A percentile compares a stretch with the other conserved stretches of the same genome.
phyloP scores from a whole-genome alignment of 192 early-diverging fungal species.

The Coemansia sp. region DNA sequence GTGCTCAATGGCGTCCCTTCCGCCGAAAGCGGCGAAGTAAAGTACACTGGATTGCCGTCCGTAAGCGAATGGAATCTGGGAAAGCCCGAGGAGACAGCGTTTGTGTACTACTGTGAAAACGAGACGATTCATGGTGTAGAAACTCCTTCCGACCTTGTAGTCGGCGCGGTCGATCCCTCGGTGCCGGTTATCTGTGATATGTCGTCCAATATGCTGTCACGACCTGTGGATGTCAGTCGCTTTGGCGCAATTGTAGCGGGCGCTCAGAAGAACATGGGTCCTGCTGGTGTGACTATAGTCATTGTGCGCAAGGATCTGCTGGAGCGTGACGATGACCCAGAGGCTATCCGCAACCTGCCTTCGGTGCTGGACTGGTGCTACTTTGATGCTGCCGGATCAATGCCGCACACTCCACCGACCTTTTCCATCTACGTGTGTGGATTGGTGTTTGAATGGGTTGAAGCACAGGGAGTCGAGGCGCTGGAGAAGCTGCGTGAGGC shows the following conservation, averaged over 20 bases:
- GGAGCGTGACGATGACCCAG: conserved; percentile 50
- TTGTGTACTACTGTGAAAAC: conserved; percentile 96
- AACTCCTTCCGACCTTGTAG: conserved; percentile 53
- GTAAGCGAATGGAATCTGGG: conserved; percentile 66
- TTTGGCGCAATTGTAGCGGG: conserved; percentile 91
- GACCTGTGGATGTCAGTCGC: conserved; percentile 73
- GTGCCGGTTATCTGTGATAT: conserved; percentile 91
- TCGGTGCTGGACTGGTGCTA: conserved; percentile 87
- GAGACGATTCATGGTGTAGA: conserved; percentile 98
- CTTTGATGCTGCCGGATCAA: conserved; percentile 72
- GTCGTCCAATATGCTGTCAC: conserved; percentile 81
- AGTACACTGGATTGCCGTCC: conserved; percentile 57
- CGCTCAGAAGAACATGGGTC: conserved; percentile 95
- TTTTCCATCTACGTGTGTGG: conserved; percentile 89
- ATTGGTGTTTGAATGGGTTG: conserved; percentile 84
- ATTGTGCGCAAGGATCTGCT: conserved; percentile 91
- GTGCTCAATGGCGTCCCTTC: conserved; percentile 69
- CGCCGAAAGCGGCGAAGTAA: conserved; percentile 44
- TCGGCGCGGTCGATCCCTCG: conserved; percentile 42
- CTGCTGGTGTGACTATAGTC: conserved; percentile 89
- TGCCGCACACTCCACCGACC: conserved; percentile 97
- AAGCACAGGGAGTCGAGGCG: conserved; percentile 59
- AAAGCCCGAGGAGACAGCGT: conserved; percentile 68
- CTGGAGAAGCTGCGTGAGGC: conserved; percentile 66
- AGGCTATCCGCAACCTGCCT: conserved; percentile 56